Conservation (phyloP, 2,329 filamentous ascomycete genomes). For the Cladophialophora chaetospira region DNA sequence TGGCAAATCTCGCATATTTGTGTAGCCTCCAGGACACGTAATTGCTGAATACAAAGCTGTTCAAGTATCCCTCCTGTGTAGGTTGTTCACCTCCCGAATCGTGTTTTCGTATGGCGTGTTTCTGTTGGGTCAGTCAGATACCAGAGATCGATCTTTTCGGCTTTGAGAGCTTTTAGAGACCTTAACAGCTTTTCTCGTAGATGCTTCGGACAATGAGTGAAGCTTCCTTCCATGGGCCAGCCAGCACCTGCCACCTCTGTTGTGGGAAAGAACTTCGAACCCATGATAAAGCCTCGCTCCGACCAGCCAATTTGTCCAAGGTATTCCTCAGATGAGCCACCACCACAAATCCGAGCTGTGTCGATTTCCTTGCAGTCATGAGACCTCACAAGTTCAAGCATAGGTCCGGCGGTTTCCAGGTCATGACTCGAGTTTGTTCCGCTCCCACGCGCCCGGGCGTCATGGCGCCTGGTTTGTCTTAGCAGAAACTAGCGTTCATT, state of each 20-base stretch:
- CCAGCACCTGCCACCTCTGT: neutral
- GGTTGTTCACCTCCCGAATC: slow-evolving; percentile 49
- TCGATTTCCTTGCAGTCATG: neutral
- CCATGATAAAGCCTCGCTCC: neutral
- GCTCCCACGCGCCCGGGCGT: neutral
- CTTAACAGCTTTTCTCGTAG: neutral
- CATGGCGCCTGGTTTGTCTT: neutral
- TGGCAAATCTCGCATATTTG: no score
- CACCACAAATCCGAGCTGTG: neutral
- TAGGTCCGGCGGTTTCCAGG: neutral
- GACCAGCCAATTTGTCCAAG: neutral
- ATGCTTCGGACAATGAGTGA: neutral
- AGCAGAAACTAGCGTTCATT: no score
- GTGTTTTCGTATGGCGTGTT: slow-evolving; percentile 50
- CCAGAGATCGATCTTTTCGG: slow-evolving; percentile 34
- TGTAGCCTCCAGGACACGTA: no score
- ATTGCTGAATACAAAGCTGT: slow-evolving; percentile 50
- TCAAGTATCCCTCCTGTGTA: slow-evolving; percentile 51
- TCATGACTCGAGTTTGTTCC: neutral
- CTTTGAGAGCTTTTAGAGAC: slow-evolving; percentile 42
- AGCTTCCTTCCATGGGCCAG: neutral
- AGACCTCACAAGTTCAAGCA: neutral
- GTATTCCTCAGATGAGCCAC: neutral
- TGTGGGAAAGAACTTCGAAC: neutral
- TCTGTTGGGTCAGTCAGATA: slow-evolving; percentile 57